Conservation (phyloP, 768 basidiomycete species). For the Megacollybia marginata region DNA sequence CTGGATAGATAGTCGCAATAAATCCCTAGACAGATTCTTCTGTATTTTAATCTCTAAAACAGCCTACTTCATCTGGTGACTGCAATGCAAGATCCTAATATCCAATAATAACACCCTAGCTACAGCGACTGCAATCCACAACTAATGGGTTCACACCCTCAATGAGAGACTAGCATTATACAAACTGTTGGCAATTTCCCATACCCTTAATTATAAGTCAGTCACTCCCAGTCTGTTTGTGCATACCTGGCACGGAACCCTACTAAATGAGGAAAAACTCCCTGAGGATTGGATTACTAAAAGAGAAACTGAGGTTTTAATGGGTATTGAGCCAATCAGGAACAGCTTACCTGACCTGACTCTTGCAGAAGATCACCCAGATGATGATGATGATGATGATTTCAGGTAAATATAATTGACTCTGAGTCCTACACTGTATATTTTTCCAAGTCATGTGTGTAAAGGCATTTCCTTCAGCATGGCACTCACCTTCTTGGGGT, state of each 20-base stretch:
- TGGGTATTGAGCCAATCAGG: no score
- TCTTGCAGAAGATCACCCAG: no score
- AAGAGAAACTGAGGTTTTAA: slow-evolving; percentile 22
- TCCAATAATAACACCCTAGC: slow-evolving; percentile 6
- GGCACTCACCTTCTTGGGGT: no score
- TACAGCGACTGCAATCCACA: slow-evolving; percentile 2
- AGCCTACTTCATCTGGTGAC: slow-evolving; percentile 21
- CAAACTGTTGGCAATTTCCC: slow-evolving; percentile 1
- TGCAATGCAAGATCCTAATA: slow-evolving; percentile 17
- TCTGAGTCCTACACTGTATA: no score
- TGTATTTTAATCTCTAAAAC: slow-evolving; percentile 20
- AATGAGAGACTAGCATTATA: slow-evolving; percentile 10
- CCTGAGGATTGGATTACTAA: slow-evolving; percentile 13
- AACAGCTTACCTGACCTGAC: no score
- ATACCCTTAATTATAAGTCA: slow-evolving; percentile 7
- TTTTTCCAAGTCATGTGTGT: no score
- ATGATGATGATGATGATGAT: no score
- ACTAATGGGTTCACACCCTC: slow-evolving; percentile 10
- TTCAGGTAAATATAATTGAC: no score
- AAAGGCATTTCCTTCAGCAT: no score
- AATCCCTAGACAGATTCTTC: slow-evolving; percentile 10
- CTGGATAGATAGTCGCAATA: slow-evolving; percentile 1
- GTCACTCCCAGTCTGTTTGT: slow-evolving; percentile 5
- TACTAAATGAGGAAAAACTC: slow-evolving; percentile 8
- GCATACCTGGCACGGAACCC: slow-evolving; percentile 14